A percentile compares a stretch with the other conserved stretches of the same genome.
phyloP scores from a whole-genome alignment of 495 filamentous ascomycete species.

The Parachaetomium inaequale region DNA sequence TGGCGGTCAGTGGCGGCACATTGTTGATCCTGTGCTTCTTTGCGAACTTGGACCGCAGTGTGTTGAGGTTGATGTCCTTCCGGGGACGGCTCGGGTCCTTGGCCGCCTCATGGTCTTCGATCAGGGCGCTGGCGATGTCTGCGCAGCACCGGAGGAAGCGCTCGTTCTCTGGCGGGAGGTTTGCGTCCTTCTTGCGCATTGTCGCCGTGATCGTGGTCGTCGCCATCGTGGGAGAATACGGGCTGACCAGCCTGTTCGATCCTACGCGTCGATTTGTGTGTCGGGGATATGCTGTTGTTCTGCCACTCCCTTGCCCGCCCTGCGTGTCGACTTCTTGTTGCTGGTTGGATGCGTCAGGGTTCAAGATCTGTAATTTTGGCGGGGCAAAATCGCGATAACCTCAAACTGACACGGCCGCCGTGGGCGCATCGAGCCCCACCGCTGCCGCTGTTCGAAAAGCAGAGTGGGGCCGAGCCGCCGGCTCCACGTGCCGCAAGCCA shows the following conservation, averaged over 20 bases:
- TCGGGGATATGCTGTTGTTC: background rate
- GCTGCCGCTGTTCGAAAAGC: background rate
- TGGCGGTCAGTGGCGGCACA: slow-evolving; percentile 89
- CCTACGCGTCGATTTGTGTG: background rate
- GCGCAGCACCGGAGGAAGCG: slow-evolving; percentile 90
- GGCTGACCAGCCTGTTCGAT: background rate
- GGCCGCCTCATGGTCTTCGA: slow-evolving; percentile 83
- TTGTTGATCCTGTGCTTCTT: slow-evolving; percentile 84
- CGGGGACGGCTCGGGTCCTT: slow-evolving; percentile 65
- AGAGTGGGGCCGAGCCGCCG: background rate
- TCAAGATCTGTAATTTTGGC: slow-evolving; percentile 12
- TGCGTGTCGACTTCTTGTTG: too few relatives aligned
- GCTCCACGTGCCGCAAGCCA: background rate
- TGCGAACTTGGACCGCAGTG: slow-evolving; percentile 77
- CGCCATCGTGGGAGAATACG: slow-evolving; percentile 33
- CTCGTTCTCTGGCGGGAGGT: slow-evolving; percentile 86
- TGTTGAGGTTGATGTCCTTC: slow-evolving; percentile 91
- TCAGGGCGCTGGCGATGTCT: slow-evolving; percentile 87
- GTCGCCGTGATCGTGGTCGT: slow-evolving; percentile 42
- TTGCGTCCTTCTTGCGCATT: slow-evolving; percentile 58
- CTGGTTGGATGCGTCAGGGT: background rate
- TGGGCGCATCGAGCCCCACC: slow-evolving; percentile 1
- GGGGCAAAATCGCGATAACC: slow-evolving; percentile 3
- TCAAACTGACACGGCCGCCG: background rate
- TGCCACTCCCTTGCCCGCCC: too few relatives aligned